Percentiles rank a stretch among this genome's conserved stretches.
Conservation (phyloP, 2,329 filamentous ascomycete genomes). For the Colletotrichum simmondsii region DNA sequence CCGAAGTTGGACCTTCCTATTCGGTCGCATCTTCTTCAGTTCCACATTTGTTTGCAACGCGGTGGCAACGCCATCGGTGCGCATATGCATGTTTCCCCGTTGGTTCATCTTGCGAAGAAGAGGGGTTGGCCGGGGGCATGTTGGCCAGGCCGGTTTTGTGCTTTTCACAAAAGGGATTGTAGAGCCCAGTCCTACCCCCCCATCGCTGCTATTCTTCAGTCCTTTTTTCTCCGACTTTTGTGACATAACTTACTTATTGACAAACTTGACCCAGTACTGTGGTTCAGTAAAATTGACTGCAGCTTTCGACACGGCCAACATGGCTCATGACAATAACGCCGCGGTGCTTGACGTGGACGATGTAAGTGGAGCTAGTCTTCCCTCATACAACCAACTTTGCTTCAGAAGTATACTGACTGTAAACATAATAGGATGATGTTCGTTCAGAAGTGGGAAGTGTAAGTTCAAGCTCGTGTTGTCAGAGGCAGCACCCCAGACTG, state of each 20-base stretch:
- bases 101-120: neutral
- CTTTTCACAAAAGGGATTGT: too few relatives aligned
- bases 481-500: too few relatives aligned
- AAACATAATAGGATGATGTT: neutral
- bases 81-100: slow-evolving; percentile 1
- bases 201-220: too few relatives aligned
- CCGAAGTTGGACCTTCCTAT: neutral
- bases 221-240: too few relatives aligned
- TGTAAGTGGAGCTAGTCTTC: neutral
- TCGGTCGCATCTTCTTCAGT: neutral
- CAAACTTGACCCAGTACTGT: neutral
- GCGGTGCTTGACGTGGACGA: neutral
- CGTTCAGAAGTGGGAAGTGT: neutral
- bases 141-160: too few relatives aligned
- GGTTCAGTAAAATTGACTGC: too few relatives aligned
- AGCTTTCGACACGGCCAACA: neutral
- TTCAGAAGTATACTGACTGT: neutral
- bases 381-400: neutral
- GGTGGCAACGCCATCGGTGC: neutral
- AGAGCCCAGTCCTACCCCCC: too few relatives aligned
- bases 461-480: neutral
- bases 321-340: neutral
- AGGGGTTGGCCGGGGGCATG: neutral
- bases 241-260: neutral
- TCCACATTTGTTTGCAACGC: neutral